Percentiles rank a stretch among this genome's conserved stretches.
phyloP scores from a whole-genome alignment of 352 stramenopile species.

The Vaucheria bursata region DNA sequence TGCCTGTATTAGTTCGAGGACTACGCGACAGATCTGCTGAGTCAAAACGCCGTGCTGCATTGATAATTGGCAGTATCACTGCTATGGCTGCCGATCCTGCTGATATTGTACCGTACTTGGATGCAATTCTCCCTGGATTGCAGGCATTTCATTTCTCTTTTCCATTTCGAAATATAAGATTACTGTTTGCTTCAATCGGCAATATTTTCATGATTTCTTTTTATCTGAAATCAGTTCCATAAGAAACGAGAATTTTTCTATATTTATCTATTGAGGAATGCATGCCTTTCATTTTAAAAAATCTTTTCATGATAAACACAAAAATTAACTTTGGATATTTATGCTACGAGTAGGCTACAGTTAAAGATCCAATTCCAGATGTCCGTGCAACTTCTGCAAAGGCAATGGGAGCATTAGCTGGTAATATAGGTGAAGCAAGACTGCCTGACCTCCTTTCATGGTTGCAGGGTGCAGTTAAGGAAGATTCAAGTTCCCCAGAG shows the following conservation, averaged over 20 bases:
- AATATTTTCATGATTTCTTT: too few species aligned
- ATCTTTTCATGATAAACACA: too few species aligned
- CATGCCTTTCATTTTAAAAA: too few species aligned
- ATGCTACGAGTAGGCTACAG: slow-evolving; percentile 31
- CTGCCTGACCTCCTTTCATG: slow-evolving; percentile 85
- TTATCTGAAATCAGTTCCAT: too few species aligned
- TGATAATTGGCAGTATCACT: slow-evolving; percentile 99
- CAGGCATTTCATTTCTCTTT: too few species aligned
- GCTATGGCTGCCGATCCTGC: slow-evolving; percentile 96
- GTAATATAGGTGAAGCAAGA: slow-evolving; percentile 46
- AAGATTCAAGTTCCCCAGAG: slow-evolving; percentile 86
- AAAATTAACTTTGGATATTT: too few species aligned
- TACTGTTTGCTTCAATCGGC: slow-evolving; percentile 60
- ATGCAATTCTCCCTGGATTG: slow-evolving; percentile 88
- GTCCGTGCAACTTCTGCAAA: slow-evolving; percentile 48
- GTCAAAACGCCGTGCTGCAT: slow-evolving; percentile 93
- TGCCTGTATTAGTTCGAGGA: slow-evolving; percentile 95
- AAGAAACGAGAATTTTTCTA: too few species aligned
- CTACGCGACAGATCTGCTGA: slow-evolving; percentile 91
- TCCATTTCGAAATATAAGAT: too few species aligned
- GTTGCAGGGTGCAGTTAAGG: slow-evolving; percentile 90
- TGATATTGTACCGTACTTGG: slow-evolving; percentile 95
- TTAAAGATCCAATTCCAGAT: slow-evolving; percentile 83
- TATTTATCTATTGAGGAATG: too few species aligned
- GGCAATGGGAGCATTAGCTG: slow-evolving; percentile 40